A percentile compares a stretch with the other conserved stretches of the same genome.
Evolutionary conservation across 805 yeast species (phyloP).

Genomic region (Candida berthetii): DNA sequence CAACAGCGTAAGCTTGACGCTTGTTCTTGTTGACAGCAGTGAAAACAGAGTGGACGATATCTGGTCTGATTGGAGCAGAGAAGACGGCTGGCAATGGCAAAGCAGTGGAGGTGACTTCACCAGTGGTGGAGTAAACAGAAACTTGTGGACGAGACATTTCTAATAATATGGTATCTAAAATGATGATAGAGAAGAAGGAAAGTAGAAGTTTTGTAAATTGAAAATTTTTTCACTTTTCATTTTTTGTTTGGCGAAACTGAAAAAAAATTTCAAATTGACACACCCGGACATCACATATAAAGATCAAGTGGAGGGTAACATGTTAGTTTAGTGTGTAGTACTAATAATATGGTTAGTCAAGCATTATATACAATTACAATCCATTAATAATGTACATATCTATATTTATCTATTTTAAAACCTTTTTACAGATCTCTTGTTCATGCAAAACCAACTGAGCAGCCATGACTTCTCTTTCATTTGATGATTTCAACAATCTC

Average conservation of each 20-base stretch:
- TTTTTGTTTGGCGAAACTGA: background rate
- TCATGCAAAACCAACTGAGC: conserved; percentile 14
- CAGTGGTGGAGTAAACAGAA: conserved; percentile 84
- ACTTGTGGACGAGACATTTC: conserved; percentile 88
- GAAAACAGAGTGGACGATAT: conserved; percentile 98
- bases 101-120: conserved; percentile 79
- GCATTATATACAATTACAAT: no score
- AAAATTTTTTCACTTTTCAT: background rate
- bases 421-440: conserved; percentile 7
- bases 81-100: conserved; percentile 97
- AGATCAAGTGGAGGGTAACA: background rate
- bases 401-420: conserved; percentile 1
- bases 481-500: conserved; percentile 9
- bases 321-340: no score
- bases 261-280: background rate
- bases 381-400: no score
- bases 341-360: no score
- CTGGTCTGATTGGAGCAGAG: conserved; percentile 99
- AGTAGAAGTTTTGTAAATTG: background rate
- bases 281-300: background rate
- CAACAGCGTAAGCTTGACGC: conserved; percentile 99
- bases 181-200: background rate
- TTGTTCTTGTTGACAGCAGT: conserved; percentile 99
- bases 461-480: conserved; percentile 10
- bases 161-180: conserved; percentile 6